Percentiles rank a stretch among this genome's conserved stretches.
These are phyloP conservation scores for Salvia hispanica DNA, from an alignment of 257 asterid species.

Conservation along the genomic window DNA sequence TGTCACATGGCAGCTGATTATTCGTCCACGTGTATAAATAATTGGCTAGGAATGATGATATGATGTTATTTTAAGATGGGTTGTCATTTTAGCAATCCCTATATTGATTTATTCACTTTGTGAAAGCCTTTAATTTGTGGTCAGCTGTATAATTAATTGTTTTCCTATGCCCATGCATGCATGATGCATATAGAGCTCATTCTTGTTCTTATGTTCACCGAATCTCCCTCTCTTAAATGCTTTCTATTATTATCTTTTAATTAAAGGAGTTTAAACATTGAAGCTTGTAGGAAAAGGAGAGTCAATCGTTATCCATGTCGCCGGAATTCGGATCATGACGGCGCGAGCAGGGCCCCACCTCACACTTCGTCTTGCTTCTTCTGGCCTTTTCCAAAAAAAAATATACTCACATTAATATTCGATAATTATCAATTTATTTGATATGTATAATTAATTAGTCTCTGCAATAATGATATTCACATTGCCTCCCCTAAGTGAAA, in stretches of 20 bases:
- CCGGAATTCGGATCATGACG: background rate
- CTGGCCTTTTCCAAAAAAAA: background rate
- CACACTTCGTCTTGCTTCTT: background rate
- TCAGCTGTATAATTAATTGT: background rate
- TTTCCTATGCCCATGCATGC: background rate
- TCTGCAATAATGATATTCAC: background rate
- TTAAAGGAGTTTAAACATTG: too few relatives aligned
- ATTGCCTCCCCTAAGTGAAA: background rate
- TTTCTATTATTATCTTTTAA: too few relatives aligned
- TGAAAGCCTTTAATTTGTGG: background rate
- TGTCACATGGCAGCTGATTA: too few relatives aligned
- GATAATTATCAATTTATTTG: too few relatives aligned
- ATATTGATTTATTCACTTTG: too few relatives aligned
- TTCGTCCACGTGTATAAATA: too few relatives aligned
- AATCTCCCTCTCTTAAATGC: background rate
- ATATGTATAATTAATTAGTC: too few relatives aligned
- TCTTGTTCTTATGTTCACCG: slow-evolving; percentile 1
- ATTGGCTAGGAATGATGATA: too few relatives aligned
- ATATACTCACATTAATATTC: background rate
- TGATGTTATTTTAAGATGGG: too few relatives aligned
- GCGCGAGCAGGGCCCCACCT: background rate
- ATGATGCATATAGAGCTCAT: background rate
- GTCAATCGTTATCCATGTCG: background rate
- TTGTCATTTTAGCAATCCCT: too few relatives aligned
- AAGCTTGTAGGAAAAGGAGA: background rate